Evolutionary conservation across 106 monocot genomes (phyloP).

Genomic region (Cymbidium sinense): DNA sequence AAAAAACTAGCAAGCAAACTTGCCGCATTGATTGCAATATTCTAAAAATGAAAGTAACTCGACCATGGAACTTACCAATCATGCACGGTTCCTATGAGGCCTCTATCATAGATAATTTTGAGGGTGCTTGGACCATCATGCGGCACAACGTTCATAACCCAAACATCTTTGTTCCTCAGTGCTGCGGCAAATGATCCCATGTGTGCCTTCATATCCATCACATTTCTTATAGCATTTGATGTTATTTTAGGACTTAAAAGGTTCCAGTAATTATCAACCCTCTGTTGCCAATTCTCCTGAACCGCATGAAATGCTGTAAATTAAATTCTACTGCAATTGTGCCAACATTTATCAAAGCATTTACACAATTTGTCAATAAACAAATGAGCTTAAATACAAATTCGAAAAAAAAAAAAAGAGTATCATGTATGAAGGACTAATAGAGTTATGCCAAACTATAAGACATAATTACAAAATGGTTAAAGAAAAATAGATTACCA

Average conservation of each 20-base stretch:
- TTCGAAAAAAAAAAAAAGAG: too few relatives aligned
- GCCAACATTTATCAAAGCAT: too few relatives aligned
- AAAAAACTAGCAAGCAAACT: too few relatives aligned
- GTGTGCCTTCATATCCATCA: conserved; percentile 96
- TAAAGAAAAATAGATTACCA: conserved; percentile 24
- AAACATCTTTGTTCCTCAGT: conserved; percentile 70
- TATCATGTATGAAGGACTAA: too few relatives aligned
- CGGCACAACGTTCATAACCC: conserved; percentile 97
- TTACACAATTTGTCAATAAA: too few relatives aligned
- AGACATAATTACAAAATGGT: background rate
- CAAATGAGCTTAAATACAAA: too few relatives aligned
- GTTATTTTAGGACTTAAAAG: conserved; percentile 53
- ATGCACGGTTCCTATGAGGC: conserved; percentile 71
- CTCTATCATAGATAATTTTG: conserved; percentile 86
- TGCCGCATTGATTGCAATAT: too few relatives aligned
- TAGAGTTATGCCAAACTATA: too few relatives aligned
- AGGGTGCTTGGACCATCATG: conserved; percentile 74
- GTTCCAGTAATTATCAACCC: conserved; percentile 72
- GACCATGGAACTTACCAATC: conserved; percentile 57
- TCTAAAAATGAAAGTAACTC: too few relatives aligned
- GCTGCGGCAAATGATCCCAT: conserved; percentile 94
- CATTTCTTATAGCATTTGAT: conserved; percentile 61
- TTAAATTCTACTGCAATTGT: too few relatives aligned
- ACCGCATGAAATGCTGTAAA: background rate
- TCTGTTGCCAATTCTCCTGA: conserved; percentile 71